Evolutionary conservation across 2,329 filamentous ascomycete species (phyloP).

Genomic region (Stagonosporopsis rhizophila): DNA sequence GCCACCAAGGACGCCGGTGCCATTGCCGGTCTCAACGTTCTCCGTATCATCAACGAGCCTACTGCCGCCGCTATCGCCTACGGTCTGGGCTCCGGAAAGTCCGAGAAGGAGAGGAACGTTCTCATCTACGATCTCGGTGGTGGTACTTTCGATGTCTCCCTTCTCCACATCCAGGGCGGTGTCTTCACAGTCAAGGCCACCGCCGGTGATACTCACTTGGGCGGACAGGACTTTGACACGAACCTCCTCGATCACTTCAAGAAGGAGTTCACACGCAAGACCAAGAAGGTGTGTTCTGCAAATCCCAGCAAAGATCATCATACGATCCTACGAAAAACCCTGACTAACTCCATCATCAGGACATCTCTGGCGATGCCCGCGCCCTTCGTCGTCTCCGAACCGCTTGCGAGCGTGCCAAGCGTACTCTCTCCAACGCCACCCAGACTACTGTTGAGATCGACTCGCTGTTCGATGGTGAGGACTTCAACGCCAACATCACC

Average conservation of each 20-base stretch:
- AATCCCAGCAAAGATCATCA: background rate
- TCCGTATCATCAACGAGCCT: conserved; percentile 99
- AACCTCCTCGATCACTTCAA: conserved; percentile 96
- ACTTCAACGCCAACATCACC: conserved; percentile 96
- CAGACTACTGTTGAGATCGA: conserved; percentile 99
- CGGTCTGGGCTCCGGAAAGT: conserved; percentile 93
- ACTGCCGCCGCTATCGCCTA: conserved; percentile 98
- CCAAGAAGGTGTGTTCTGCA: conserved; percentile 44
- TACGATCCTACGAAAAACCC: background rate
- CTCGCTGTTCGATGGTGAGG: conserved; percentile 96
- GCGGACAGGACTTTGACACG: conserved; percentile 96
- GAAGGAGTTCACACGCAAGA: conserved; percentile 88
- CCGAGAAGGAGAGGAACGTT: conserved; percentile 97
- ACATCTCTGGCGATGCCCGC: conserved; percentile 79
- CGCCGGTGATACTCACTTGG: conserved; percentile 94
- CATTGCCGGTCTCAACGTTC: conserved; percentile 95
- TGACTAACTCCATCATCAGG: conserved; percentile 44
- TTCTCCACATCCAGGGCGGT: conserved; percentile 98
- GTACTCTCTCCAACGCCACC: conserved; percentile 95
- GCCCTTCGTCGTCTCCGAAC: conserved; percentile 95
- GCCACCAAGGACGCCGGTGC: conserved; percentile 99
- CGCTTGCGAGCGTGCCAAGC: conserved; percentile 99
- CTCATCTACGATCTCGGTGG: conserved; percentile 99
- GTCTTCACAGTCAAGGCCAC: conserved; percentile 99
- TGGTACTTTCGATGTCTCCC: conserved; percentile 99